Conservation (phyloP, 345 rosid genomes). For the thale cress (Arabidopsis thaliana) region TAIR10.1 NC_003070.9:29439501-29440000, state of each 20-base stretch:
- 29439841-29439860: not conserved
- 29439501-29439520: not conserved
- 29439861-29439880: too few species aligned
- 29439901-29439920: not conserved
- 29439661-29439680: not conserved
- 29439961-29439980: not conserved
- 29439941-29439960: not conserved
- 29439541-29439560: not conserved
- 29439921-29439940: not conserved
- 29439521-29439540: not conserved
- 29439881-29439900: not conserved
- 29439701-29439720: constrained; percentile 36
- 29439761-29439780: constrained; percentile 28
- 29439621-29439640: not conserved
- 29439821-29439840: not conserved
- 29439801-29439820: not conserved
- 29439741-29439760: constrained; percentile 25
- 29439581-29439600: constrained; percentile 3
- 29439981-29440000: not conserved
- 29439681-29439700: constrained; percentile 6
- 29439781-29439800: not conserved
- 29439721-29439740: constrained; percentile 17
- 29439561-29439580: not conserved
- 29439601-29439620: not conserved
- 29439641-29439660: not conserved